Evolutionary conservation across 345 rosid species (phyloP), one percentile per base, ranked within the genome.

Genomic region (Schrenkiella parvula): DNA sequence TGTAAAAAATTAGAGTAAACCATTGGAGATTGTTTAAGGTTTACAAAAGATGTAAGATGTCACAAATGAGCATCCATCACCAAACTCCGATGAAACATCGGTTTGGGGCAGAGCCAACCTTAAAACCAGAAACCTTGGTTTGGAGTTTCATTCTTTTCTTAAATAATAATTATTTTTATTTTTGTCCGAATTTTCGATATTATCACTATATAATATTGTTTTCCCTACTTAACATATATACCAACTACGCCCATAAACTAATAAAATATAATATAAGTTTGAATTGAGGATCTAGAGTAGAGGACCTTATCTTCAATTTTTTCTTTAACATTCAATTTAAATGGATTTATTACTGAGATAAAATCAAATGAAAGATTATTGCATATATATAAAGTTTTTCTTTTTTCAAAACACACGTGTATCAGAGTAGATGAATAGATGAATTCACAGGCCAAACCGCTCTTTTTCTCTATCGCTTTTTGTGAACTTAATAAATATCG

Each of bases 401-500:
- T 51, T 44, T 8, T 13, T 11, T 54, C 66, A 54, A 53, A 44
- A 28, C 60, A 74, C 78, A 74, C 78, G 72, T 67, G 78, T 42
- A 59, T 73, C 71, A 32, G 58, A 47, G 77, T 80, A 83, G n/a
- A 85, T 81, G 81, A 52, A 19, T 85, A 78, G 86, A 25, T 79
- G 77, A 83, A 68, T 65, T 61, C 26, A 70, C 80, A 78, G 75
- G 82, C 83, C 84, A 81, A 85, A 80, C 79, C 64, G 69, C 64
- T 71, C 77, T 68, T 66, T 57, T 58, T 79, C 77, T 74, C 81
- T 78, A 60, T 76, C 77, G 58, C 84, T 88, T 85, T 77, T 80
- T 89, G 86, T 86, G 95, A 88, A 22, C 72, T 72, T 75, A 85
- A 85, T 86, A 80, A 84, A 82, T 66, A 66, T 66, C 61, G 8